Conservation (phyloP, 306 rosid species). For the Quercus suber region DNA sequence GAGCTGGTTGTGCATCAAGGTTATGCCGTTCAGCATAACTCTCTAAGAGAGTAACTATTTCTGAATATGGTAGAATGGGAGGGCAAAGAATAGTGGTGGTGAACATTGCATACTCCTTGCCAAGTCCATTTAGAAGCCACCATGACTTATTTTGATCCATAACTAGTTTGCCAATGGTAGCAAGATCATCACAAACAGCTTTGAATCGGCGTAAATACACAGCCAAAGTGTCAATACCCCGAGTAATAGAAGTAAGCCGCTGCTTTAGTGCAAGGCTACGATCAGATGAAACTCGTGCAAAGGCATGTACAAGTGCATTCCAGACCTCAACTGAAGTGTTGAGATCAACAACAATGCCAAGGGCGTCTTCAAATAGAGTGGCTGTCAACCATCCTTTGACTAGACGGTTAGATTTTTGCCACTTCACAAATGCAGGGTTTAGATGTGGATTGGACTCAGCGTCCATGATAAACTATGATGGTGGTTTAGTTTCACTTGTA, state of each 20-base stretch:
- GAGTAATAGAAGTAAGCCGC: no score
- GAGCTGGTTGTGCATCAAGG: not conserved
- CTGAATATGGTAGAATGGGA: not conserved
- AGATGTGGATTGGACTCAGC: no score
- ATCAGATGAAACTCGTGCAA: not conserved
- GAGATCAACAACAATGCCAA: not conserved
- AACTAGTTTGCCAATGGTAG: no score
- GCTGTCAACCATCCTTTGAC: not conserved
- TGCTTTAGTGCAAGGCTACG: not conserved
- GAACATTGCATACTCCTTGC: not conserved
- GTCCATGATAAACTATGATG: no score
- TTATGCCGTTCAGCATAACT: not conserved
- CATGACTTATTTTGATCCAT: no score
- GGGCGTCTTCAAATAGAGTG: not conserved
- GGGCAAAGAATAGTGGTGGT: not conserved
- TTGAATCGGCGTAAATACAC: no score
- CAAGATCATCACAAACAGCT: no score
- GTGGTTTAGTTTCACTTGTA: no score
- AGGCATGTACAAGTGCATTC: not conserved
- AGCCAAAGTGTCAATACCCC: no score
- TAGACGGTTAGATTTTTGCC: no score
- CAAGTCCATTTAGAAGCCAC: no score
- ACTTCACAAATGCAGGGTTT: no score
- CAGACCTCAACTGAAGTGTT: not conserved
- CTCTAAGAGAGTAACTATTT: not conserved